A percentile compares a stretch with the other conserved stretches of the same genome.
These are phyloP conservation scores for Aspergillus alliaceus DNA, from an alignment of 2,329 filamentous ascomycete genomes.

Conservation along the genomic window DNA sequence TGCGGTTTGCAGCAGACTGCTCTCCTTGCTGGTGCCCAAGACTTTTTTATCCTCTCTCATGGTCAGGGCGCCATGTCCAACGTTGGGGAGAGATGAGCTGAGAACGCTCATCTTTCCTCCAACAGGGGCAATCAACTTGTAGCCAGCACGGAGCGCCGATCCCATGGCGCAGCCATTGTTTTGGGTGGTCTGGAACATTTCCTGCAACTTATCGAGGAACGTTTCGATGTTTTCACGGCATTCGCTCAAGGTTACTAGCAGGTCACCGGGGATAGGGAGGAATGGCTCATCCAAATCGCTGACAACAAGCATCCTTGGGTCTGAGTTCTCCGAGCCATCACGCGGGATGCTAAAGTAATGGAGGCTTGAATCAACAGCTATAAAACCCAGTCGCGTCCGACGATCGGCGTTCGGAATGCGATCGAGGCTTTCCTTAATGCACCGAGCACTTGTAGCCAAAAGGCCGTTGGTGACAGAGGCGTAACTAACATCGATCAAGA, in stretches of 20 bases:
- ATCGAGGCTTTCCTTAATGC: conserved; percentile 91
- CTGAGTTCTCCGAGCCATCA: conserved; percentile 78
- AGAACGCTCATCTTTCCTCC: conserved; percentile 94
- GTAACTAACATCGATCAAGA: conserved; percentile 93
- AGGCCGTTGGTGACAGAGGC: conserved; percentile 86
- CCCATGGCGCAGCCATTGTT: conserved; percentile 92
- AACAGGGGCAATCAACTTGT: conserved; percentile 91
- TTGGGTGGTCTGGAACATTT: conserved; percentile 96
- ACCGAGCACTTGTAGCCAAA: conserved; percentile 85
- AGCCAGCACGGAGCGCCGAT: conserved; percentile 84
- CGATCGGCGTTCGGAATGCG: conserved; percentile 97
- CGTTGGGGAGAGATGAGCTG: conserved; percentile 83
- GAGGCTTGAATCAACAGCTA: conserved; percentile 89
- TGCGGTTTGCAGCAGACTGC: conserved; percentile 78
- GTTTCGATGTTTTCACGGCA: conserved; percentile 87
- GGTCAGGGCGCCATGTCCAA: conserved; percentile 85
- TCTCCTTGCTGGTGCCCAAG: conserved; percentile 91
- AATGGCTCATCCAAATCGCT: conserved; percentile 96
- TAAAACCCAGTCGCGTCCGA: conserved; percentile 87
- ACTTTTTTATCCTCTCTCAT: conserved; percentile 96
- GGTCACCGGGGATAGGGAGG: conserved; percentile 86
- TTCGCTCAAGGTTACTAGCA: conserved; percentile 85
- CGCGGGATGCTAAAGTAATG: conserved; percentile 96
- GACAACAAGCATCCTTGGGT: conserved; percentile 89
- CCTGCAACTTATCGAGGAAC: conserved; percentile 85